Base-by-base conservation (phyloP, 441 rosid species). In the Erodium texanum region DNA sequence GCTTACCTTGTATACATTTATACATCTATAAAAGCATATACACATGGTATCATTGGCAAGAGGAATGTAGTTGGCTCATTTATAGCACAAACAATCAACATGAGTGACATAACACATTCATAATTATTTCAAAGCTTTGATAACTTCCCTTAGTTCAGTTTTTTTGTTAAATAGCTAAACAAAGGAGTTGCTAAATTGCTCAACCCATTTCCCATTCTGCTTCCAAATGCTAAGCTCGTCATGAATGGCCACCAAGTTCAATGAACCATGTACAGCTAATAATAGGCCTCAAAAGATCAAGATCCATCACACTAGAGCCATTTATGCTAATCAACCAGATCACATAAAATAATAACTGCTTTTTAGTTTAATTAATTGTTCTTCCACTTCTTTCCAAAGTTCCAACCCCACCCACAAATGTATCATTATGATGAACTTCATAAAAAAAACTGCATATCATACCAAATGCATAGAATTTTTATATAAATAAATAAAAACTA, bases 401-500 rank as follows among this genome's bases (percentile, higher is more conserved):
- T 23, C 22, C 12, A 24, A 63, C 14, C 16, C 38, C 66, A 29
- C 43, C n/a, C n/a, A n/a, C n/a, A n/a, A 36, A 10, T 27, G 43
- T 27, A 23, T 1, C 59, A 52, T 52, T 16, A 16, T 52, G 45
- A 64, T 2, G 32, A 12, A 0, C 10, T 22, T 10, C n/a, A 22
- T 10, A n/a, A 61, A 27, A 38, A 65, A 11, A 65, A 3, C 52
- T 65, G 24, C n/a, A 6, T 23, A 22, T 8, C 16, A 20, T 62
- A 14, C n/a, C 0, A 2, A 32, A 36, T 3, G 11, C 19, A 54
- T 2, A 32, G 32, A 23, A 18, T n/a, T 38, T 15, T 8, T n/a
- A n/a, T n/a, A n/a, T n/a, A n/a, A n/a, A n/a, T n/a, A n/a, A 34
- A 19, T 56, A 71, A 14, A 68, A 62, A 62, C 29, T 1, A 27